Conservation (phyloP, 2,329 filamentous ascomycete species). For the Raffaelea albimanens region DNA sequence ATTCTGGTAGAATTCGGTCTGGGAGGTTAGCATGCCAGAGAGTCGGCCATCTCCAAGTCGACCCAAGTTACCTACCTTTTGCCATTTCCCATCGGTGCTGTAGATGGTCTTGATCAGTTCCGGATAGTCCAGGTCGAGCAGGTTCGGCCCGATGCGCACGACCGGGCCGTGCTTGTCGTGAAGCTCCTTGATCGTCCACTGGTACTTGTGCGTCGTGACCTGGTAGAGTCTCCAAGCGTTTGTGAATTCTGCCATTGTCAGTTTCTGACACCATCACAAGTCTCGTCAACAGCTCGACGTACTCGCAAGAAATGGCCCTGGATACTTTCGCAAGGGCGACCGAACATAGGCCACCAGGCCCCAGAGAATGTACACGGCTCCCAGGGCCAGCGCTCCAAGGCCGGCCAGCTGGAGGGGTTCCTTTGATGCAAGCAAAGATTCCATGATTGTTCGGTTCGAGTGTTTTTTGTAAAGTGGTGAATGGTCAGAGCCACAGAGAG, state of each 20-base stretch:
- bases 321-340: constrained; percentile 13
- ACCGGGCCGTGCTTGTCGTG: constrained; percentile 24
- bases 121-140: constrained; percentile 26
- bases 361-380: neutral
- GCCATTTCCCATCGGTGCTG: constrained; percentile 18
- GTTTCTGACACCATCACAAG: neutral
- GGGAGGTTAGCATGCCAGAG: constrained; percentile 14
- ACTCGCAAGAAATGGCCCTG: constrained; percentile 14
- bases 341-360: constrained; percentile 4
- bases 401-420: too few species aligned
- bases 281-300: neutral
- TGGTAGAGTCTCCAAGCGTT: constrained; percentile 2
- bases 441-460: too few species aligned
- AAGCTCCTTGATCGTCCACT: constrained; percentile 17
- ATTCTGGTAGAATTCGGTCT: constrained; percentile 8
- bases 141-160: constrained; percentile 30
- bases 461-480: too few species aligned
- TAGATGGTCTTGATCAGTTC: constrained; percentile 27
- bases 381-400: neutral
- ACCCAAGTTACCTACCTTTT: neutral
- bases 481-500: too few species aligned
- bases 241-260: constrained; percentile 20
- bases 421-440: too few species aligned
- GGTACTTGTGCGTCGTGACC: constrained; percentile 15
- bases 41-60: neutral